These are phyloP conservation scores for Candida nitratophila DNA, from an alignment of 805 yeast genomes.

Conservation along the genomic window DNA sequence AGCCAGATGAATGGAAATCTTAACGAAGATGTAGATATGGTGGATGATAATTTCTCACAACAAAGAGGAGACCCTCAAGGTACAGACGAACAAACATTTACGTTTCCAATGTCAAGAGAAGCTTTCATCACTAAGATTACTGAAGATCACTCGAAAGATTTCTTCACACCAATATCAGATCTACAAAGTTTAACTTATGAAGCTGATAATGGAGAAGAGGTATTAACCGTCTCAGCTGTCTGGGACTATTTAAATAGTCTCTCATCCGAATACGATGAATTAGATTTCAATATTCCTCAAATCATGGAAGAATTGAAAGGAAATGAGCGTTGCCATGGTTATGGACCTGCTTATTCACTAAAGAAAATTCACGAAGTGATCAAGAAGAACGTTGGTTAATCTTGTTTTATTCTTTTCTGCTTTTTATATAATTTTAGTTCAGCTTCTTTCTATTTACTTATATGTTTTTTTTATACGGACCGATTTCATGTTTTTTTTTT, in stretches of 20 bases:
- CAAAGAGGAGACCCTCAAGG: not conserved
- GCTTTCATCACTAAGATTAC: constrained; percentile 17
- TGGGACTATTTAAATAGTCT: constrained; percentile 68
- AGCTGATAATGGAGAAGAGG: constrained; percentile 30
- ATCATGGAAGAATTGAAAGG: constrained; percentile 60
- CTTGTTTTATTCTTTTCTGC: not conserved
- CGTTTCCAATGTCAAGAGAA: constrained; percentile 20
- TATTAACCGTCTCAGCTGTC: constrained; percentile 68
- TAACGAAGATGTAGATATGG: constrained; percentile 5
- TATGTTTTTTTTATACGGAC: not conserved
- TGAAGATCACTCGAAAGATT: constrained; percentile 2
- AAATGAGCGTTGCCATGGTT: constrained; percentile 69
- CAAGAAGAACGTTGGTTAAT: constrained; percentile 5
- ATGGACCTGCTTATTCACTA: constrained; percentile 62
- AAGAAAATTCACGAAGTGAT: constrained; percentile 34
- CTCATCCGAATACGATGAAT: constrained; percentile 39
- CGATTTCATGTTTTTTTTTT: no score
- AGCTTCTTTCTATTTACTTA: not conserved
- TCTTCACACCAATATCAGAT: not conserved
- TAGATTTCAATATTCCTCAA: constrained; percentile 45
- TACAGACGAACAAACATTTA: constrained; percentile 16
- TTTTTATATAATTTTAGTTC: not conserved
- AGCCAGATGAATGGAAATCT: no score
- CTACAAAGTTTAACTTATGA: constrained; percentile 1
- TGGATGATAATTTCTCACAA: no score